These are phyloP conservation scores for Saturnispora kantuleensis DNA, from an alignment of 805 yeast genomes.

Conservation along the genomic window DNA sequence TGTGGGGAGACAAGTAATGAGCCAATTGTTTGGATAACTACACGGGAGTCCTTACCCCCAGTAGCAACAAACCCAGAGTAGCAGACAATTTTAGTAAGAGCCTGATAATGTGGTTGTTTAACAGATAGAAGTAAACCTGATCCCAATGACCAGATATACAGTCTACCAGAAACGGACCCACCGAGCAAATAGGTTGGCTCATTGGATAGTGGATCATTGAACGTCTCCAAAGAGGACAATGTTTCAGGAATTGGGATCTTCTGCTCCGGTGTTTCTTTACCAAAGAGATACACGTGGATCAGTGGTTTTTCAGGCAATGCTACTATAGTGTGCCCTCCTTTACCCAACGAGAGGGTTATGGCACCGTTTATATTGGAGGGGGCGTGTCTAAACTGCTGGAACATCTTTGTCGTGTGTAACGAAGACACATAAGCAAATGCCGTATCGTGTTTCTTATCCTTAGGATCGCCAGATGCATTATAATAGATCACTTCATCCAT, in stretches of 20 bases:
- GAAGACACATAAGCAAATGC: conserved; percentile 32
- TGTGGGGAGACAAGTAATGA: conserved; percentile 16
- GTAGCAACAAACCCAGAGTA: conserved; percentile 59
- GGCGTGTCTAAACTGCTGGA: conserved; percentile 43
- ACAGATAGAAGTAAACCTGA: conserved; percentile 69
- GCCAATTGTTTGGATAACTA: conserved; percentile 51
- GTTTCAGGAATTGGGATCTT: conserved; percentile 79
- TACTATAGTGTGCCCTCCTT: conserved; percentile 46
- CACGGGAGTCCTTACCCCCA: conserved; percentile 76
- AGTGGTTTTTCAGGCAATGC: conserved; percentile 67
- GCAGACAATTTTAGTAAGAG: conserved; percentile 49
- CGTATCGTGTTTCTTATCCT: conserved; percentile 30
- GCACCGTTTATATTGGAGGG: conserved; percentile 38
- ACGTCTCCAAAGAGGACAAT: conserved; percentile 42
- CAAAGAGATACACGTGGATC: conserved; percentile 60
- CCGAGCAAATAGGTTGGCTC: conserved; percentile 53
- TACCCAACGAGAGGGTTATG: conserved; percentile 35
- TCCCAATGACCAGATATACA: conserved; percentile 76
- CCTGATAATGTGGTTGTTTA: conserved; percentile 79
- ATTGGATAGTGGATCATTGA: conserved; percentile 11
- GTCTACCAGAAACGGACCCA: conserved; percentile 63
- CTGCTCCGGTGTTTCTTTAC: conserved; percentile 66
- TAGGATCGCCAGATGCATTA: conserved; percentile 35
- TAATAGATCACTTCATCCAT: conserved; percentile 48
- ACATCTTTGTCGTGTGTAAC: conserved; percentile 37